Conservation (phyloP, 176 grass and related monocot species). For the Chloris gayana region DNA sequence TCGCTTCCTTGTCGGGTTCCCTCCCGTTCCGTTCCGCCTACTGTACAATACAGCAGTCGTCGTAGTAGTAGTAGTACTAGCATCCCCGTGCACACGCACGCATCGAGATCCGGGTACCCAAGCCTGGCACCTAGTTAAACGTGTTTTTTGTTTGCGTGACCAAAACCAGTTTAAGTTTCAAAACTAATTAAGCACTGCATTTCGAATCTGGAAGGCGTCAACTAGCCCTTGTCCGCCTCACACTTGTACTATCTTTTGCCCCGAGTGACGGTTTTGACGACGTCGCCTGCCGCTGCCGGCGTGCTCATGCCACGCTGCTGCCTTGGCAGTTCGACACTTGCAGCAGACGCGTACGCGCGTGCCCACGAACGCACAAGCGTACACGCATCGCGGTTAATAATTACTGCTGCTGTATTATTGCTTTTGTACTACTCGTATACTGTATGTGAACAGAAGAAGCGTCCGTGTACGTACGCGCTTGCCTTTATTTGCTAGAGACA, state of each 20-base stretch:
- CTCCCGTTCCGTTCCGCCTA: slow-evolving; percentile 20
- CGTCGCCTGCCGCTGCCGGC: no score
- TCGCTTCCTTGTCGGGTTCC: slow-evolving; percentile 36
- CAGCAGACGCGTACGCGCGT: neutral
- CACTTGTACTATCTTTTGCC: no score
- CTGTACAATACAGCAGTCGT: neutral
- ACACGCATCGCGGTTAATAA: neutral
- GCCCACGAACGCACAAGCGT: neutral
- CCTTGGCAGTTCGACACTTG: no score
- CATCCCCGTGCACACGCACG: neutral
- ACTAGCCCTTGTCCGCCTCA: no score
- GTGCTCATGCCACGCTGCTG: no score
- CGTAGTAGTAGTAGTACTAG: no score
- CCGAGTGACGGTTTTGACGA: no score
- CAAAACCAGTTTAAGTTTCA: neutral
- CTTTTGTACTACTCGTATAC: no score
- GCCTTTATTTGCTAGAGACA: neutral
- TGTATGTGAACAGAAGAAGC: no score
- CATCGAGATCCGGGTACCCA: neutral
- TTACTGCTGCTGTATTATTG: no score
- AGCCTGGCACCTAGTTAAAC: neutral
- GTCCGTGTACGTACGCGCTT: no score
- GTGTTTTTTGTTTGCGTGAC: neutral
- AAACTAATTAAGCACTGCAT: neutral
- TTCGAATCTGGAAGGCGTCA: neutral